Base-by-base conservation (phyloP, 83 land plant genomes). In the Picea abies region DNA sequence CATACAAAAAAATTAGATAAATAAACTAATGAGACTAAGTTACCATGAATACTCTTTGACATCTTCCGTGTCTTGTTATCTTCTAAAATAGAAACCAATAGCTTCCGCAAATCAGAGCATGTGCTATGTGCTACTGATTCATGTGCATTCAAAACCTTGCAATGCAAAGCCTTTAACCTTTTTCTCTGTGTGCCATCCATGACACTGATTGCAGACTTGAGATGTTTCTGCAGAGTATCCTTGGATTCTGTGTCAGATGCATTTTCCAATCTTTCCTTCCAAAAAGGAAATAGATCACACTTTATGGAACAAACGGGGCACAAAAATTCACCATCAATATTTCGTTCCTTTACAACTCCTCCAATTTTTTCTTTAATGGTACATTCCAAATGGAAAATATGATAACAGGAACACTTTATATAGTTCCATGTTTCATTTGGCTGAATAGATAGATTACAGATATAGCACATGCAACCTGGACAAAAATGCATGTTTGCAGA, bases 391-490 rank as follows among this genome's bases (percentile, higher is more conserved):
- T 44, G 77, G 16, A 73, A 73, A 73, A 73, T 44, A 44, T 73
- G 58, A 23, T 44, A 39, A 73, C 58, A 44, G 17, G 56, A 73
- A 11, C 56, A 73, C 25, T 73, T 73, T 41, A 73, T 44, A 44
- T 73, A 72, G 25, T 49, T 72, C 76, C 76, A 72, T 41, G 56
- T 39, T 44, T 72, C 52, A 39, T 72, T 49, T 44, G 76, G 76
- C 76, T n/a, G 23, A 41, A 72, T 44, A 71, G 76, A 71, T 39
- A 71, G 2, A 39, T 39, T 41, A 71, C 76, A 71, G 52, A 71
- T 22, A 71, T 39, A 71, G 41, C 76, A 71, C 76, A 71, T 71
- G 49, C 76, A 71, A 71, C 76, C 76, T 71, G 12, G 76, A 71
- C 76, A 71, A 71, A 71, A 71, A 44, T 71, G 76, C 20, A 19